Base-by-base conservation (phyloP, 148 eudicot species). In the Amaranthus palmeri region DNA sequence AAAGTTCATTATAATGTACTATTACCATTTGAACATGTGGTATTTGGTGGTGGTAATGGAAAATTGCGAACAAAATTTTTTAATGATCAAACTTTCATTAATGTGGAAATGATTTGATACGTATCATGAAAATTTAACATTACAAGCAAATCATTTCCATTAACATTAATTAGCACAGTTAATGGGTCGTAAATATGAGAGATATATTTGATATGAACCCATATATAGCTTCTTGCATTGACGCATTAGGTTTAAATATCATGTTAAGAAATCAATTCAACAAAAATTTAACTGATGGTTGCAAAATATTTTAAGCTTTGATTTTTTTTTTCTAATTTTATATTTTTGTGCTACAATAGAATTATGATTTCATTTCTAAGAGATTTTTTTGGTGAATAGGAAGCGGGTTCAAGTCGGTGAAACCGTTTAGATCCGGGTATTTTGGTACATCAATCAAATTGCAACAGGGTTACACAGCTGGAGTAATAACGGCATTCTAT, bases 401-500 rank as follows among this genome's bases (percentile, higher is more conserved):
- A 72, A 93, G 98, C 62, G 98, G 98, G 47, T 93, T 93, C 86
- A 93, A 93, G 83, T 93, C 98, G n/a, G 87, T 85, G 1, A 80
- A 74, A 6, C 92, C 95, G 3, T 93, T 83, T 73, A 77, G 96
- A 75, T 93, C 97, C 2, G 98, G 98, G 57, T 93, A 90, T 55
- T 93, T 93, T 53, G 96, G 98, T 17, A 77, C 95, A 58, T 84
- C 91, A 56, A 85, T 93, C 55, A 93, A 93, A 82, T 85, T 93
- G 7, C 98, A 91, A 74, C 84, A 80, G 3, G 98, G 98, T 43
- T 93, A 93, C 75, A 93, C 98, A 3, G 98, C 98, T 7, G 98
- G 98, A 75, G 97, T 93, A 41, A 93, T 93, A 25, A 90, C 98
- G 18, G 86, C 98, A 42, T 88, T 93, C 75, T 93, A 93, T 75